Evolutionary conservation across 116 monocot genomes (phyloP).

Genomic region (Trichopus zeylanicus): DNA sequence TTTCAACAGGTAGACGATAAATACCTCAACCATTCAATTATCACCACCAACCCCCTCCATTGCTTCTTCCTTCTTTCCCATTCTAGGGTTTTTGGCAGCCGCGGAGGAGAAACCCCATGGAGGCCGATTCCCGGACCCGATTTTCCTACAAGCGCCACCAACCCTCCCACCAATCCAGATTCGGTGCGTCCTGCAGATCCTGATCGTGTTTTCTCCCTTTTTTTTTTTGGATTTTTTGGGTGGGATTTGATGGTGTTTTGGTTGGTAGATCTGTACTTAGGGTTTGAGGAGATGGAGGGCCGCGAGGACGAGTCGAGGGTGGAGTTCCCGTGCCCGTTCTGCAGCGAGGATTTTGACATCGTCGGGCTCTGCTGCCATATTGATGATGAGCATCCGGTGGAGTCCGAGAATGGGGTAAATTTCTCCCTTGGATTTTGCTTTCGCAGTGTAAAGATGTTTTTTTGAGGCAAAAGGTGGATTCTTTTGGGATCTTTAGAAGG

Average conservation of each 20-base stretch:
- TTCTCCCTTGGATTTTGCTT: background rate
- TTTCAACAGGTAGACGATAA: too few species aligned
- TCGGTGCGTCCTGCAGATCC: background rate
- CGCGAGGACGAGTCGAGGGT: slow-evolving; percentile 37
- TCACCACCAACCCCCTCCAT: background rate
- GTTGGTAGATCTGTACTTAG: slow-evolving; percentile 42
- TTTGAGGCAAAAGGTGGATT: too few species aligned
- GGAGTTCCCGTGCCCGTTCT: slow-evolving; percentile 78
- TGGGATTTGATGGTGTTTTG: background rate
- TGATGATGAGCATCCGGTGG: slow-evolving; percentile 80
- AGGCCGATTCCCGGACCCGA: slow-evolving; percentile 41
- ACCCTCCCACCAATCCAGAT: slow-evolving; percentile 38
- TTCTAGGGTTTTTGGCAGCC: background rate
- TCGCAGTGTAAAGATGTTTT: background rate
- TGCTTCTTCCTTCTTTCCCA: background rate
- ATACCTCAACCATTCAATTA: background rate
- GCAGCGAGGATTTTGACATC: slow-evolving; percentile 79
- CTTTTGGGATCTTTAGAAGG: too few species aligned
- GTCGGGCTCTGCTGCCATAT: slow-evolving; percentile 87
- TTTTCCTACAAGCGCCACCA: slow-evolving; percentile 37
- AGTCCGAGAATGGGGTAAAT: slow-evolving; percentile 81
- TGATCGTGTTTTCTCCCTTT: background rate
- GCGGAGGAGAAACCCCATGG: slow-evolving; percentile 23
- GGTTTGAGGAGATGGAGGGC: slow-evolving; percentile 48
- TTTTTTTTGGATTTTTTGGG: background rate